These are phyloP conservation scores for Maudiozyma turicensis DNA, from an alignment of 805 yeast species.

Conservation along the genomic window DNA sequence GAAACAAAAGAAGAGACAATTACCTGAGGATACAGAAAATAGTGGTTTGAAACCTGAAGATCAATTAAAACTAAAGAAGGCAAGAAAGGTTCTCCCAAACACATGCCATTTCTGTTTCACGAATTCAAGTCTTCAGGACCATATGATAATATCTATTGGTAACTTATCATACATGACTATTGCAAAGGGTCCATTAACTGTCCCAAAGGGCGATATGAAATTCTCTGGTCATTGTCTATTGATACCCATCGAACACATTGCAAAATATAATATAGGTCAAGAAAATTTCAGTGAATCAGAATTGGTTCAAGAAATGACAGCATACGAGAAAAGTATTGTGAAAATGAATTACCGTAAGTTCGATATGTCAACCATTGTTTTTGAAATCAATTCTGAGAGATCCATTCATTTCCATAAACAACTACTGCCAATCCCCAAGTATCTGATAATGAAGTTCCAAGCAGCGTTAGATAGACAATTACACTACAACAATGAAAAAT, in stretches of 20 bases:
- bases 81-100: constrained; percentile 42
- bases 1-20: constrained; percentile 2
- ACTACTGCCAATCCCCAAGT: constrained; percentile 55
- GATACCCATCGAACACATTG: constrained; percentile 66
- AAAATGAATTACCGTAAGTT: constrained; percentile 37
- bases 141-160: constrained; percentile 73
- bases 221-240: constrained; percentile 78
- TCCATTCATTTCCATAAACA: constrained; percentile 74
- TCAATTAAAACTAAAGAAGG: neutral
- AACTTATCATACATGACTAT: constrained; percentile 55
- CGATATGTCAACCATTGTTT: constrained; percentile 47
- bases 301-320: constrained; percentile 35
- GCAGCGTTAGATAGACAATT: constrained; percentile 37
- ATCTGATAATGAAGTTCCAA: constrained; percentile 35
- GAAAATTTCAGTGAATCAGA: constrained; percentile 9
- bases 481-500: constrained; percentile 40
- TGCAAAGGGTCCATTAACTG: constrained; percentile 78
- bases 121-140: constrained; percentile 66
- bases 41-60: too few relatives aligned
- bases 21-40: neutral
- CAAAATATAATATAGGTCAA: constrained; percentile 32
- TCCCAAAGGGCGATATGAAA: constrained; percentile 37
- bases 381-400: constrained; percentile 54
- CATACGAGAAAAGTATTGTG: constrained; percentile 40
- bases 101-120: constrained; percentile 78